phyloP scores from a whole-genome alignment of 1,139 yeast species.

The Magnusiomyces suaveolens region DNA sequence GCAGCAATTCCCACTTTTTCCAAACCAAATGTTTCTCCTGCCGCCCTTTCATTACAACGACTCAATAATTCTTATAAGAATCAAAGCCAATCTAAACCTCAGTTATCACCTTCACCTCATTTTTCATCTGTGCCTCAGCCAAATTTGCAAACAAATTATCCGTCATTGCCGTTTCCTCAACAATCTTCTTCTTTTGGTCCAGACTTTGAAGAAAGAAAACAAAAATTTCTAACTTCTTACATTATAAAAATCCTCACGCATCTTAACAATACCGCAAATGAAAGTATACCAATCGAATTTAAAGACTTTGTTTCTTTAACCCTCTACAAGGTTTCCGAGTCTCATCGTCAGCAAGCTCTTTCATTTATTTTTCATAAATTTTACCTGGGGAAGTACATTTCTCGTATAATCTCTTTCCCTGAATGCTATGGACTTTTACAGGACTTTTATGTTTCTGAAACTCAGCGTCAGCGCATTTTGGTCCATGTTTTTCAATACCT shows the following conservation, averaged over 20 bases:
- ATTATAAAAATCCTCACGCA: constrained; percentile 18
- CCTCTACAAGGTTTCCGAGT: constrained; percentile 18
- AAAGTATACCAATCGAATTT: constrained; percentile 21
- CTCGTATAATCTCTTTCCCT: constrained; percentile 20
- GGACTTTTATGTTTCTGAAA: constrained; percentile 22
- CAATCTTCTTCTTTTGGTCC: constrained; percentile 8
- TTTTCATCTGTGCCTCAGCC: background rate
- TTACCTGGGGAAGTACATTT: constrained; percentile 21
- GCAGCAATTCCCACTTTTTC: constrained; percentile 2
- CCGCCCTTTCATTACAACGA: constrained; percentile 12
- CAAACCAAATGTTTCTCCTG: constrained; percentile 5
- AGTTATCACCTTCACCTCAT: background rate
- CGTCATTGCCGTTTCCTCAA: background rate
- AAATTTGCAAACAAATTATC: background rate
- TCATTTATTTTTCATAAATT: constrained; percentile 21
- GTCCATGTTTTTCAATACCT: constrained; percentile 18
- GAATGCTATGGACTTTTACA: constrained; percentile 23
- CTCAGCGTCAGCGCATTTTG: constrained; percentile 23
- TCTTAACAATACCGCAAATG: constrained; percentile 20
- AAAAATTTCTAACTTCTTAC: constrained; percentile 17
- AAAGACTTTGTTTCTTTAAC: constrained; percentile 20
- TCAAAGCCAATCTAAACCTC: background rate
- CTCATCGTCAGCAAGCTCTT: constrained; percentile 16
- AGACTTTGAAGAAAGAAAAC: constrained; percentile 13
- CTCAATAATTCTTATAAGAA: constrained; percentile 8